phyloP scores from a whole-genome alignment of 108 stramenopile genomes.

The Cyclotella distinguenda region DNA sequence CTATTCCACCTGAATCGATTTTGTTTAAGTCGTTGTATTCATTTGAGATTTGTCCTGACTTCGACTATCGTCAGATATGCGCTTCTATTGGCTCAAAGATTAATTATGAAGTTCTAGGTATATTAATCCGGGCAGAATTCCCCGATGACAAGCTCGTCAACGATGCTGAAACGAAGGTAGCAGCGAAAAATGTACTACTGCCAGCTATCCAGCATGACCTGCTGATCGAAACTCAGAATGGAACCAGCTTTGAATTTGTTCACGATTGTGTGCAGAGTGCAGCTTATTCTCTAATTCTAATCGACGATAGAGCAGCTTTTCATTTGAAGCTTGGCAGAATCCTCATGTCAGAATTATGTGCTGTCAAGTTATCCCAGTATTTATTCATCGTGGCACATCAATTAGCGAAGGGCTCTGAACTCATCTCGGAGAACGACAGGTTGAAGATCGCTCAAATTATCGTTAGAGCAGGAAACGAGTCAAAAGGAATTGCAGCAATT shows the following conservation, averaged over 20 bases:
- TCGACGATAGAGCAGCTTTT: background rate
- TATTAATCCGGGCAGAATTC: background rate
- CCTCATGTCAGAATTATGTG: background rate
- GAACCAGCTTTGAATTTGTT: constrained; percentile 1
- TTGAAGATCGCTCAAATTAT: constrained; percentile 1
- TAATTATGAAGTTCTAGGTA: background rate
- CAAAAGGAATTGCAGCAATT: constrained; percentile 1
- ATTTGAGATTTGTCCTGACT: background rate
- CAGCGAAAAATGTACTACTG: background rate
- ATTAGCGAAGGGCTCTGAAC: constrained; percentile 5
- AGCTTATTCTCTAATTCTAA: constrained; percentile 3
- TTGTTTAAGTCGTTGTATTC: background rate
- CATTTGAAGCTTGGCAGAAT: constrained; percentile 14
- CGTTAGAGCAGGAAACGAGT: constrained; percentile 2
- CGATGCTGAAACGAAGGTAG: background rate
- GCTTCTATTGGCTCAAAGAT: constrained; percentile 15
- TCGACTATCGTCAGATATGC: background rate
- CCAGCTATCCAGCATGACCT: constrained; percentile 11
- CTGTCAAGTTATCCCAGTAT: background rate
- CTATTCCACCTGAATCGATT: too few relatives aligned
- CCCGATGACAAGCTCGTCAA: background rate
- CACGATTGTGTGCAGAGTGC: constrained; percentile 15
- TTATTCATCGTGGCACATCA: constrained; percentile 9
- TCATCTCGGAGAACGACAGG: background rate
- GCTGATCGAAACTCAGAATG: background rate